phyloP scores from a whole-genome alignment of 2,329 filamentous ascomycete genomes.

The Talaromyces piceae region DNA sequence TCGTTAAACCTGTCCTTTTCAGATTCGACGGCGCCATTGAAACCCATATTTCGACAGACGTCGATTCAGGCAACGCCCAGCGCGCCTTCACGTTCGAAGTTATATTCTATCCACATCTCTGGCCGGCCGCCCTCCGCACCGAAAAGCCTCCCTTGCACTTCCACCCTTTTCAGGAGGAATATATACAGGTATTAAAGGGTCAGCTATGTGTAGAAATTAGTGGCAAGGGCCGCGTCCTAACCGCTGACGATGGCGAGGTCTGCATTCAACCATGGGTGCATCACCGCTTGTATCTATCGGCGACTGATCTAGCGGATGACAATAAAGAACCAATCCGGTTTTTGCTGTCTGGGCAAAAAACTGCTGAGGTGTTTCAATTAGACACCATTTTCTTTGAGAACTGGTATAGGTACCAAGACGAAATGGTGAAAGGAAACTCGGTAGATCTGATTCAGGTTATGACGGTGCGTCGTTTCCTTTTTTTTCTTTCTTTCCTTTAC shows the following conservation, averaged over 20 bases:
- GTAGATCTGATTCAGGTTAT: slow-evolving; percentile 28
- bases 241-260: slow-evolving; percentile 24
- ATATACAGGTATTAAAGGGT: slow-evolving; percentile 24
- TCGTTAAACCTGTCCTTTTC: not conserved
- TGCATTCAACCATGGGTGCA: slow-evolving; percentile 16
- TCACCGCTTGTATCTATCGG: slow-evolving; percentile 20
- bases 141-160: slow-evolving; percentile 27
- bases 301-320: slow-evolving; percentile 11
- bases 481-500: not conserved
- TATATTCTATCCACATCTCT: slow-evolving; percentile 7
- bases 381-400: slow-evolving; percentile 30
- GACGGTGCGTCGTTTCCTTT: slow-evolving; percentile 16
- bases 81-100: slow-evolving; percentile 12
- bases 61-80: not conserved
- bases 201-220: slow-evolving; percentile 21
- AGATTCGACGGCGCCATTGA: slow-evolving; percentile 6
- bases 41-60: not conserved
- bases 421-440: slow-evolving; percentile 19
- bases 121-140: slow-evolving; percentile 11
- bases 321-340: slow-evolving; percentile 14
- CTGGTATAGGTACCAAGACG: slow-evolving; percentile 30
- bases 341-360: slow-evolving; percentile 21
- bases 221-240: slow-evolving; percentile 19
- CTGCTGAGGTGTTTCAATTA: slow-evolving; percentile 20
- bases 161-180: slow-evolving; percentile 27